Percentiles rank a stretch among this genome's conserved stretches.
phyloP scores from a whole-genome alignment of 768 basidiomycete genomes.

The Hypsizygus marmoreus region DNA sequence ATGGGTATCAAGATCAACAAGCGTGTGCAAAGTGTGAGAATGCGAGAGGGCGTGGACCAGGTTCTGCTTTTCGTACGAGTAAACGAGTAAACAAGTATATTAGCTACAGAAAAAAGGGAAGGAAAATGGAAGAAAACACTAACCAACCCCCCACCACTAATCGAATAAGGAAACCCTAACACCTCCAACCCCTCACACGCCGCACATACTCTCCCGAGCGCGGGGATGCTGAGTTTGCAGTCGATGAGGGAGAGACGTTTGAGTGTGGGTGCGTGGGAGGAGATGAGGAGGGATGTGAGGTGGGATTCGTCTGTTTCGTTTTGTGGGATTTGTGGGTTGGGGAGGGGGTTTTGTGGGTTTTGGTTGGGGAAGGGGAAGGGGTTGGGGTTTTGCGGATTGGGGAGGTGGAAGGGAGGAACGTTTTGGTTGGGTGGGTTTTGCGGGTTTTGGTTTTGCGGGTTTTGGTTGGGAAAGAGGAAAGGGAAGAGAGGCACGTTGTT shows the following conservation, averaged over 20 bases:
- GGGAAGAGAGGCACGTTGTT: too few relatives aligned
- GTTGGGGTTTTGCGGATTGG: too few relatives aligned
- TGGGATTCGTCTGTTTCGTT: conserved; percentile 29
- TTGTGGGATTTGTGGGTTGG: too few relatives aligned
- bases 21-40: conserved; percentile 40
- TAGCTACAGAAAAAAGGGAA: not conserved
- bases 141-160: conserved; percentile 45
- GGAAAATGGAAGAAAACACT: conserved; percentile 1
- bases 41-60: conserved; percentile 36
- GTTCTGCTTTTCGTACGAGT: too few relatives aligned
- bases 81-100: conserved; percentile 35
- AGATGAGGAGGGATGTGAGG: conserved; percentile 43
- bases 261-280: conserved; percentile 44
- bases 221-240: conserved; percentile 40
- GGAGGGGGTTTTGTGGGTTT: conserved; percentile 28
- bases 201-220: conserved; percentile 41
- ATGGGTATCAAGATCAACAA: conserved; percentile 47
- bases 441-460: too few relatives aligned
- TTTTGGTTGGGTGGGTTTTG: too few relatives aligned
- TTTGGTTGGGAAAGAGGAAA: too few relatives aligned
- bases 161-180: conserved; percentile 51
- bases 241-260: conserved; percentile 48
- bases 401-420: too few relatives aligned
- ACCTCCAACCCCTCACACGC: conserved; percentile 48
- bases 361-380: too few relatives aligned